Evolutionary conservation across 148 eudicot species (phyloP).

Genomic region (Rhododendron simsii): DNA sequence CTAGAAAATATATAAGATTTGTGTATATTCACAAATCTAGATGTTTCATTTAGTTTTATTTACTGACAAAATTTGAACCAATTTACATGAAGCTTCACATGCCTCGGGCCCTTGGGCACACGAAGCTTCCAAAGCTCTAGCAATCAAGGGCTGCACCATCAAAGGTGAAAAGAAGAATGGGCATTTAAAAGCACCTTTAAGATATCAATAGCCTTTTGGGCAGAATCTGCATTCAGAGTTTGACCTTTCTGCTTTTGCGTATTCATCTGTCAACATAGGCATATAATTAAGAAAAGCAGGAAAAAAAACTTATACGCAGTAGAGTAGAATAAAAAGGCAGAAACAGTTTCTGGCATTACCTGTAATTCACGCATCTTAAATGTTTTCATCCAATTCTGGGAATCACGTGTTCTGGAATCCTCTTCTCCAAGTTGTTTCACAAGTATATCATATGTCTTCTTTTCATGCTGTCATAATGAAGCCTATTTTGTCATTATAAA

Average conservation of each 20-base stretch:
- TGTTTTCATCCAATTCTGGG: constrained; percentile 91
- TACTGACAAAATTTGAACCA: not conserved
- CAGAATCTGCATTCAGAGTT: constrained; percentile 57
- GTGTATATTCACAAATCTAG: not conserved
- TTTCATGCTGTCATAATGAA: constrained; percentile 73
- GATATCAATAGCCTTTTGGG: constrained; percentile 72
- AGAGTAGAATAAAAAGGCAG: not conserved
- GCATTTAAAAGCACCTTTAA: constrained; percentile 47
- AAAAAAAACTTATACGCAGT: not conserved
- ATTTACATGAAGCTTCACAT: not conserved
- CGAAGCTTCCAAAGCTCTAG: not conserved
- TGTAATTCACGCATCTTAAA: constrained; percentile 87
- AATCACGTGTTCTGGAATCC: constrained; percentile 92
- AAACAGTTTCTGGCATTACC: constrained; percentile 28
- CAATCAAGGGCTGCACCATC: not conserved
- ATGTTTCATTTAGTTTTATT: not conserved
- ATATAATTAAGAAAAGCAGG: not conserved
- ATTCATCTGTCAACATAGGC: constrained; percentile 45
- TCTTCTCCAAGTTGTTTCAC: constrained; percentile 97
- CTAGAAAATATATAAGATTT: not conserved
- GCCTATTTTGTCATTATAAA: not conserved
- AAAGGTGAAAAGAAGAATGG: not conserved
- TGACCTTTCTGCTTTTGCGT: constrained; percentile 88
- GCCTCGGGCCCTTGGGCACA: not conserved
- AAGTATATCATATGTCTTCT: constrained; percentile 91